These are phyloP conservation scores for Globisporangium spiculum DNA, from an alignment of 352 stramenopile species.

Conservation along the genomic window DNA sequence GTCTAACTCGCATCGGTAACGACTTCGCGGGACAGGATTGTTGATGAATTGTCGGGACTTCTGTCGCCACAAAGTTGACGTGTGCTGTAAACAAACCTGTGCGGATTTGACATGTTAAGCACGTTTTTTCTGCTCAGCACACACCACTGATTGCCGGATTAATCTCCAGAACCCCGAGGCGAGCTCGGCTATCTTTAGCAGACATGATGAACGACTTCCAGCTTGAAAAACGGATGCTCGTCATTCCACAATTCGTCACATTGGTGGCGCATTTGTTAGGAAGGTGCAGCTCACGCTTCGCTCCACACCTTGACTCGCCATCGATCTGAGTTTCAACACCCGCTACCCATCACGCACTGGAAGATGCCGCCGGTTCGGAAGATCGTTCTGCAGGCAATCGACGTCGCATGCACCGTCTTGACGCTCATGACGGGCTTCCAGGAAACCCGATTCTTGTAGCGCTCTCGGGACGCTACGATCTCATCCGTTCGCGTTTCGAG, in stretches of 20 bases:
- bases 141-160: no score
- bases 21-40: no score
- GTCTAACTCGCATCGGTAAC: no score
- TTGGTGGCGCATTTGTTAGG: background rate
- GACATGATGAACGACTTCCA: background rate
- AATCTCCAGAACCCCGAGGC: background rate
- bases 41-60: background rate
- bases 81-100: no score
- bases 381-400: constrained; percentile 17
- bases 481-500: constrained; percentile 18
- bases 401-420: constrained; percentile 22
- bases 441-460: constrained; percentile 26
- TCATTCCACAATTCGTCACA: background rate
- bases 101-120: no score
- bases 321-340: background rate
- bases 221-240: background rate
- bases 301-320: background rate
- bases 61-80: no score
- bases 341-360: background rate
- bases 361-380: constrained; percentile 5
- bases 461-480: constrained; percentile 13
- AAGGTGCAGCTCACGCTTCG: background rate
- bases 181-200: background rate
- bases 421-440: constrained; percentile 28
- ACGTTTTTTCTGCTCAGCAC: no score